Conservation (phyloP, 2,329 filamentous ascomycete species). For the Fusarium oligoseptatum region DNA sequence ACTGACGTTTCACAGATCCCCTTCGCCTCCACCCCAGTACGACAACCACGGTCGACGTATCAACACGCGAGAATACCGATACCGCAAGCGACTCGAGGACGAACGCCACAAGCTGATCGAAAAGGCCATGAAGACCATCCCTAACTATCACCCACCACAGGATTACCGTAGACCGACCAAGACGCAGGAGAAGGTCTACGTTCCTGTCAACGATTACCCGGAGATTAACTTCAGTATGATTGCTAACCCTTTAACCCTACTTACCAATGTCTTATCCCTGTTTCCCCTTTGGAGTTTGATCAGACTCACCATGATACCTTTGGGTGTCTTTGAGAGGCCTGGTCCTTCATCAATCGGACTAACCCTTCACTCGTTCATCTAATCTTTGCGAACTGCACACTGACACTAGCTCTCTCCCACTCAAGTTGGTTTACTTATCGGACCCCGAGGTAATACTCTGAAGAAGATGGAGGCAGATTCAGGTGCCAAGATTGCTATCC, state of each 20-base stretch:
- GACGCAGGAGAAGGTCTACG: slow-evolving; percentile 99
- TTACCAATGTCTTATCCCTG: slow-evolving; percentile 57
- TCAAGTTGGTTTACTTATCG: slow-evolving; percentile 99
- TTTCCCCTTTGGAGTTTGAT: slow-evolving; percentile 60
- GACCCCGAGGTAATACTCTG: slow-evolving; percentile 98
- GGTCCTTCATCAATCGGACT: slow-evolving; percentile 52
- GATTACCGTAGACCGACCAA: slow-evolving; percentile 99
- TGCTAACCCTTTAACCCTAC: slow-evolving; percentile 97
- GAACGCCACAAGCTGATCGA: slow-evolving; percentile 99
- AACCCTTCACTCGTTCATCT: slow-evolving; percentile 49
- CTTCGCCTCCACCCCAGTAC: slow-evolving; percentile 95
- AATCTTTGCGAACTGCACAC: slow-evolving; percentile 65
- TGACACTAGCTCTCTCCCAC: slow-evolving; percentile 91
- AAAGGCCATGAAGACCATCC: slow-evolving; percentile 99
- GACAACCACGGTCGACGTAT: slow-evolving; percentile 99
- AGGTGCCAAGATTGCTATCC: slow-evolving; percentile 97
- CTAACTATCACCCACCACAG: slow-evolving; percentile 98
- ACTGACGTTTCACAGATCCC: slow-evolving; percentile 73
- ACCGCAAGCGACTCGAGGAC: slow-evolving; percentile 97
- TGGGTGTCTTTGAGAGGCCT: slow-evolving; percentile 50
- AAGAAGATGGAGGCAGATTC: slow-evolving; percentile 99
- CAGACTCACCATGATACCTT: slow-evolving; percentile 54
- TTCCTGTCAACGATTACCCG: slow-evolving; percentile 99
- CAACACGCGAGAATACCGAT: slow-evolving; percentile 98
- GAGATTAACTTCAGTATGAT: slow-evolving; percentile 99